phyloP scores from a whole-genome alignment of 176 grass and related monocot genomes.

The Otatea glauca region DNA sequence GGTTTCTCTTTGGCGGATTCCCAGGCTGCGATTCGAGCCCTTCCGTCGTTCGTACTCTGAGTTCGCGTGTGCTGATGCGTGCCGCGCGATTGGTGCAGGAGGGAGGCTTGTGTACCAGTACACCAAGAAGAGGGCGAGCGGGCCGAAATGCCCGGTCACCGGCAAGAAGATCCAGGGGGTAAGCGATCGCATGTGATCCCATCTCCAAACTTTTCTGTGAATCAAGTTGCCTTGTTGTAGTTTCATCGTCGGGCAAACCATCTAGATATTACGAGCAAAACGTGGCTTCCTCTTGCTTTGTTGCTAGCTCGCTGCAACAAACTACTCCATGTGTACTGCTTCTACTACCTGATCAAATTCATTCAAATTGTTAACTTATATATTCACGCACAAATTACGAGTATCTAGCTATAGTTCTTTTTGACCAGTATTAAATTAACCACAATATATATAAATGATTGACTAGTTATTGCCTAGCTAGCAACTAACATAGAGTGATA shows the following conservation, averaged over 20 bases:
- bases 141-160: constrained; percentile 86
- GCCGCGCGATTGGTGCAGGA: constrained; percentile 45
- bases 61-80: background rate
- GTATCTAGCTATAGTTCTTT: no score
- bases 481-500: no score
- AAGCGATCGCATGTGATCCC: constrained; percentile 31
- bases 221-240: background rate
- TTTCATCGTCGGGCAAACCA: background rate
- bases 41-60: background rate
- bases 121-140: constrained; percentile 83
- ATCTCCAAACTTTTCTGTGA: background rate
- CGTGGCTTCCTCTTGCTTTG: no score
- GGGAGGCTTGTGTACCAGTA: constrained; percentile 92
- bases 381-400: no score
- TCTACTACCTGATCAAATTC: no score
- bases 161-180: constrained; percentile 95
- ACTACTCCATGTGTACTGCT: no score
- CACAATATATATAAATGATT: no score
- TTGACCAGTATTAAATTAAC: no score
- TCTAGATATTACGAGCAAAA: background rate
- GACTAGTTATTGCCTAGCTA: no score
- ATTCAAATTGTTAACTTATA: no score
- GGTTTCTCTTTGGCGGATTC: background rate
- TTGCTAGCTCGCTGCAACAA: no score
- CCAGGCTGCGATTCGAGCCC: background rate